A percentile compares a stretch with the other conserved stretches of the same genome.
Conservation (phyloP, 257 asterid genomes). For the Prunella vulgaris region DNA sequence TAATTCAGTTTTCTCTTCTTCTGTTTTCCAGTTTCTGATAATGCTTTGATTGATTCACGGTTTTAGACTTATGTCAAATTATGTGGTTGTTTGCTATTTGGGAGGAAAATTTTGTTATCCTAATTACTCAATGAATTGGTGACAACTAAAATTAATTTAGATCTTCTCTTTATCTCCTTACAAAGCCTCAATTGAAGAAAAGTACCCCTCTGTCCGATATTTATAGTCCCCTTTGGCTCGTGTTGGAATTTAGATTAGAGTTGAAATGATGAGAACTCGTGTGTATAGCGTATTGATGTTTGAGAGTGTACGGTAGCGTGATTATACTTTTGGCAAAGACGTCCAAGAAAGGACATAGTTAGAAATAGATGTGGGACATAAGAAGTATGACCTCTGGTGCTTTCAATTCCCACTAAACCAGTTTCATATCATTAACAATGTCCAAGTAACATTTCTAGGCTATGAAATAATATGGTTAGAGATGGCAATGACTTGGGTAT, state of each 20-base stretch:
- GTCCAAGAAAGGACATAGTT: neutral
- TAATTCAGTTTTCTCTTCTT: neutral
- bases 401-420: neutral
- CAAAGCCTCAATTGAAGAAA: neutral
- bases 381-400: neutral
- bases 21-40: neutral
- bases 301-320: neutral
- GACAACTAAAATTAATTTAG: neutral
- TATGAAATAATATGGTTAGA: neutral
- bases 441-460: neutral
- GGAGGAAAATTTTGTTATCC: neutral
- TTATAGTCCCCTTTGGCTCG: neutral
- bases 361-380: neutral
- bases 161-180: neutral
- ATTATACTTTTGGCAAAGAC: neutral
- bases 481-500: neutral
- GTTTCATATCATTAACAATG: neutral
- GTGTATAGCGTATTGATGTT: neutral
- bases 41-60: neutral
- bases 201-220: neutral
- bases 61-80: neutral
- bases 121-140: neutral
- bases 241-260: neutral
- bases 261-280: neutral
- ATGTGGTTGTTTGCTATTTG: neutral